Percentiles rank a stretch among this genome's conserved stretches.
These are phyloP conservation scores for Colletotrichum horii DNA, from an alignment of 2,329 filamentous ascomycete genomes.

Conservation along the genomic window DNA sequence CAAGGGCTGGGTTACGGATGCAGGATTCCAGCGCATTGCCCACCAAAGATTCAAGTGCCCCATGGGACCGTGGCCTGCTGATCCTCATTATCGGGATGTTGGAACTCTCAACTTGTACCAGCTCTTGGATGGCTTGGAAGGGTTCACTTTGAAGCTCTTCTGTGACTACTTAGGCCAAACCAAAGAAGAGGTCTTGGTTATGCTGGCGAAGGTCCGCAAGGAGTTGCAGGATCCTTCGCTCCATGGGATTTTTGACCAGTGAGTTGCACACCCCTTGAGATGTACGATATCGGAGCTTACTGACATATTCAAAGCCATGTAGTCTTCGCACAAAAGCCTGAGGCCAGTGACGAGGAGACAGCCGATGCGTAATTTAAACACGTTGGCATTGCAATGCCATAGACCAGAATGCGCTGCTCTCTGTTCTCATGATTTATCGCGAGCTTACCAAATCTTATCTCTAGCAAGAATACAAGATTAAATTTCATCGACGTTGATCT, in stretches of 20 bases:
- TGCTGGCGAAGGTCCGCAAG: background rate
- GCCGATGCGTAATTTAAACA: background rate
- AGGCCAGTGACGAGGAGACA: background rate
- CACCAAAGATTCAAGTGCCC: background rate
- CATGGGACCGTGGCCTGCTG: background rate
- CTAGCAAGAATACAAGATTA: no score
- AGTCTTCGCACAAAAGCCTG: background rate
- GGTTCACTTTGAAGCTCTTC: background rate
- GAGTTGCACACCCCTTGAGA: rapidly evolving
- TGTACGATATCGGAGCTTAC: background rate
- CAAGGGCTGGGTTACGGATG: background rate
- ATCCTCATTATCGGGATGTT: background rate
- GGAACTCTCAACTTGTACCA: background rate
- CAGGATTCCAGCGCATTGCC: background rate
- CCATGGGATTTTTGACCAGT: background rate
- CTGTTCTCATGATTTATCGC: no score
- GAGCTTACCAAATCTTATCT: no score
- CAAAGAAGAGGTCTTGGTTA: background rate
- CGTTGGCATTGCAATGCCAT: background rate
- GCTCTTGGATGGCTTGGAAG: background rate
- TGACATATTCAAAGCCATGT: background rate
- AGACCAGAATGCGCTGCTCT: no score
- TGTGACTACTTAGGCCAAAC: background rate
- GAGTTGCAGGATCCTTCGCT: background rate
- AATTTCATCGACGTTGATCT: no score